Evolutionary conservation across 2,329 filamentous ascomycete species (phyloP).

Genomic region (Talaromyces sp.): DNA sequence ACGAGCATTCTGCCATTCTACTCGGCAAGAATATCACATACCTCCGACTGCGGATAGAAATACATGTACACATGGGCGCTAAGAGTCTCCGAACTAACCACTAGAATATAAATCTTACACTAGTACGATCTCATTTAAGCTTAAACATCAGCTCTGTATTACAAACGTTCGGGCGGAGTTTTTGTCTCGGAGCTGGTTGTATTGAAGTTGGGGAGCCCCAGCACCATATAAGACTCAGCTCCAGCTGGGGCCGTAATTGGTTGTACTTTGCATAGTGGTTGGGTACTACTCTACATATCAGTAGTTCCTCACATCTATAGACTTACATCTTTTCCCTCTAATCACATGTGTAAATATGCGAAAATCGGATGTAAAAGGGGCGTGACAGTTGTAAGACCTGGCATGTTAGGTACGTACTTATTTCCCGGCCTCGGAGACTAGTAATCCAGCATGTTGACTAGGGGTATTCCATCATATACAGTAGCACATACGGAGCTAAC

Average conservation of each 20-base stretch:
- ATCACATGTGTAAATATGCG: neutral
- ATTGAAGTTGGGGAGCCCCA: neutral
- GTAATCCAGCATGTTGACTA: neutral
- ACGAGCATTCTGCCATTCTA: neutral
- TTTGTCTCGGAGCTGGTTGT: neutral
- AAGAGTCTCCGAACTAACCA: neutral
- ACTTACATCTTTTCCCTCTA: neutral
- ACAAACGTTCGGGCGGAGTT: neutral
- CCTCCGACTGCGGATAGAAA: neutral
- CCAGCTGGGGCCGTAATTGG: neutral
- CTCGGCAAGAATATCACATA: neutral
- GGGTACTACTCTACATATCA: neutral
- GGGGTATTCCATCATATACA: neutral
- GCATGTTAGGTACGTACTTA: neutral
- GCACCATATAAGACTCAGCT: neutral
- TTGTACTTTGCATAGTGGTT: neutral
- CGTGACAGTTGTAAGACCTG: neutral
- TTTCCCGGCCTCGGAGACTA: neutral
- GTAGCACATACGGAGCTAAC: neutral
- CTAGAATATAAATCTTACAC: neutral
- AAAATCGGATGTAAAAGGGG: neutral
- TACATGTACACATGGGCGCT: neutral
- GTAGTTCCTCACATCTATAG: neutral
- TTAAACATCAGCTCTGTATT: neutral
- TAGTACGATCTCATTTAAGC: neutral